Evolutionary conservation across 2,329 filamentous ascomycete species (phyloP), one percentile per base, ranked within the genome.

Genomic region (Beauveria sp.): DNA sequence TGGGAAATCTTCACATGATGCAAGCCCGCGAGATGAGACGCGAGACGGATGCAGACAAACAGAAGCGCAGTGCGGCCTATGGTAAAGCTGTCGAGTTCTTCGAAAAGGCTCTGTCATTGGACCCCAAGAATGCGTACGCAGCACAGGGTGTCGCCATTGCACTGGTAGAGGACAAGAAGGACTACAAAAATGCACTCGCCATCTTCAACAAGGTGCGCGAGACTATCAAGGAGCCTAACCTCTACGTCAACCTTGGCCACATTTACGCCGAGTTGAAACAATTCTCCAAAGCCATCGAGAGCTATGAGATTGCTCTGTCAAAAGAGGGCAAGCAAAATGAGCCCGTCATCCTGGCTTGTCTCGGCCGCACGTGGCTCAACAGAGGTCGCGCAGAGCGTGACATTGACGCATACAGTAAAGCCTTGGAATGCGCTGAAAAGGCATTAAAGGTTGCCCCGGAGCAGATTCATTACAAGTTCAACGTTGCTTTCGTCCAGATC

Each of bases 1-100:
- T 99, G 93, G 95, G 95, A 48, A 99, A 99, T 72, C 79, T 99
- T 72, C 88, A 93, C 67, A 83, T 99, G 46, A 80, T 88, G 67
- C 87, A 91, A 64, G 95, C 95, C 10, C 87, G 95, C 67, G 96
- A 99, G 74, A 97, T 98, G 92, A 89, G 91, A 34, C 87, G 93
- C 56, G 90, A 95, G 64, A 90, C 90, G 0, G 95, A 98, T 9
- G 82, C 87, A 63, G 93, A 99, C 64, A 96, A 91, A 75, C 89
- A 96, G 69, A 96, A 96, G 78, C 88, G 93, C 59, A 89, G 88
- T 62, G 90, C 89, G 67, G 88, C 87, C 64, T 99, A 98, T 72
- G 86, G 88, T 71, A 92, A 93, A 67, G 93, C 95, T 0, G 93
- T 98, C 12, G 96, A 99, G 72, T 99, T 99, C 76, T 99, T 97